Conservation (phyloP, 164 flowering plant genomes). For the Macadamia tetraphylla region DNA sequence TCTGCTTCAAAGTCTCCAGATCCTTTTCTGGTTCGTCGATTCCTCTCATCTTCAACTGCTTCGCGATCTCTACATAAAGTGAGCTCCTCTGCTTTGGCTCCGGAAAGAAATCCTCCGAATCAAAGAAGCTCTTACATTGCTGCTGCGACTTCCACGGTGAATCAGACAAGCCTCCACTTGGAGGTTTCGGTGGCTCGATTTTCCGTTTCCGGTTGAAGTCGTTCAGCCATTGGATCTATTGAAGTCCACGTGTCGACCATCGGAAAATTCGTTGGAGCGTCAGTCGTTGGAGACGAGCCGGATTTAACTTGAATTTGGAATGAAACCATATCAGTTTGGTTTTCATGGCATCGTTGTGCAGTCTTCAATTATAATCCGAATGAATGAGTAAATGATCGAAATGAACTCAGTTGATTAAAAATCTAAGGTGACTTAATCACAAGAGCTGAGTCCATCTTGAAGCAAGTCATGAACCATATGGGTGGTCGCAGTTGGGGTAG, state of each 20-base stretch:
- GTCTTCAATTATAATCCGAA: too few species aligned
- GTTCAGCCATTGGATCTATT: too few species aligned
- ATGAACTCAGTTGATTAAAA: too few species aligned
- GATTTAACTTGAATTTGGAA: too few species aligned
- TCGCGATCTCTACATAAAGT: slow-evolving; percentile 64
- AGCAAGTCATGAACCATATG: not conserved
- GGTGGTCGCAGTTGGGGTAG: slow-evolving; percentile 4
- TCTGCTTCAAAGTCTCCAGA: slow-evolving; percentile 76
- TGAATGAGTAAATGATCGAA: too few species aligned
- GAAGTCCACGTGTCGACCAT: too few species aligned
- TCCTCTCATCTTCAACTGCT: slow-evolving; percentile 65
- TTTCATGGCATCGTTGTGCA: too few species aligned
- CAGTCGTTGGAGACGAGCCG: too few species aligned
- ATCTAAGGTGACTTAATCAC: too few species aligned
- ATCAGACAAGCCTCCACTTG: slow-evolving; percentile 17
- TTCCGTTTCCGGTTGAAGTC: not conserved
- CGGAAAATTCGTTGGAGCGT: too few species aligned
- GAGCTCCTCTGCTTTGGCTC: slow-evolving; percentile 54
- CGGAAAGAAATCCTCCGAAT: slow-evolving; percentile 77
- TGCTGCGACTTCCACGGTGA: slow-evolving; percentile 23
- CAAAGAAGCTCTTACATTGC: slow-evolving; percentile 59
- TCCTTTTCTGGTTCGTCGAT: slow-evolving; percentile 71
- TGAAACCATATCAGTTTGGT: too few species aligned
- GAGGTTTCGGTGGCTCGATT: slow-evolving; percentile 20
- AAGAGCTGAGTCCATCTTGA: too few species aligned